Evolutionary conservation across 2,329 filamentous ascomycete species (phyloP).

Genomic region (Ceratocystis eucalypticola): DNA sequence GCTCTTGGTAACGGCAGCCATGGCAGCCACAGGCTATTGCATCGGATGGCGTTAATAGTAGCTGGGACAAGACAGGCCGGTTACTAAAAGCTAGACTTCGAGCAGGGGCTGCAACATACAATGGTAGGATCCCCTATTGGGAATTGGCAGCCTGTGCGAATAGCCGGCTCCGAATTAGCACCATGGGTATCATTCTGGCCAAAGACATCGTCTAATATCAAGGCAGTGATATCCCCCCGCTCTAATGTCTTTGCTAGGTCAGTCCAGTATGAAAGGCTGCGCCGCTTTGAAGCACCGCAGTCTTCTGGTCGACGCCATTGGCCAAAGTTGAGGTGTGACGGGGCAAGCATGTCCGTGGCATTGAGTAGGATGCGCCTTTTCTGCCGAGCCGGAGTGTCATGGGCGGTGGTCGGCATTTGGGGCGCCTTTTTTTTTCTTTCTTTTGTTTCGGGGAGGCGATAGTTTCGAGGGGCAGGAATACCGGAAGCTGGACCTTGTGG

Average conservation of each 20-base stretch:
- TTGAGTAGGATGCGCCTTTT: conserved; percentile 40
- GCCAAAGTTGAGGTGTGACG: conserved; percentile 50
- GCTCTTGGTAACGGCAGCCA: conserved; percentile 53
- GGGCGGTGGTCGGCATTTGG: not conserved
- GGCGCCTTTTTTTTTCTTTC: not conserved
- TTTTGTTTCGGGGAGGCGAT: not conserved
- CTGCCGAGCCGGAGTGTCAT: not conserved
- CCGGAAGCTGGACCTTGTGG: not conserved
- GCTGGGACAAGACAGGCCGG: not conserved
- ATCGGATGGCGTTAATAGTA: not conserved
- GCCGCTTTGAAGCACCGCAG: conserved; percentile 43
- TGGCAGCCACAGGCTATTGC: conserved; percentile 44
- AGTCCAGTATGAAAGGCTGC: conserved; percentile 48
- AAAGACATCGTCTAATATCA: conserved; percentile 54
- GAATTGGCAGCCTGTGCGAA: conserved; percentile 52
- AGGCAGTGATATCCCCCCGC: conserved; percentile 46
- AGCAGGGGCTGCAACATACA: not conserved
- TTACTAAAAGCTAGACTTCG: not conserved
- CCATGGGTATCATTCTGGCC: conserved; percentile 59
- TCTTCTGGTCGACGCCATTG: conserved; percentile 54
- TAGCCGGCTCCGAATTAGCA: conserved; percentile 40
- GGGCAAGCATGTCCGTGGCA: conserved; percentile 52
- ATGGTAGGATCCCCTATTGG: conserved; percentile 54
- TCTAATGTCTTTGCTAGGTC: conserved; percentile 50
- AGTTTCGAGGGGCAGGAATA: not conserved